Base-by-base conservation (phyloP, 179 eudicot species). In the Gypsophila paniculata region DNA sequence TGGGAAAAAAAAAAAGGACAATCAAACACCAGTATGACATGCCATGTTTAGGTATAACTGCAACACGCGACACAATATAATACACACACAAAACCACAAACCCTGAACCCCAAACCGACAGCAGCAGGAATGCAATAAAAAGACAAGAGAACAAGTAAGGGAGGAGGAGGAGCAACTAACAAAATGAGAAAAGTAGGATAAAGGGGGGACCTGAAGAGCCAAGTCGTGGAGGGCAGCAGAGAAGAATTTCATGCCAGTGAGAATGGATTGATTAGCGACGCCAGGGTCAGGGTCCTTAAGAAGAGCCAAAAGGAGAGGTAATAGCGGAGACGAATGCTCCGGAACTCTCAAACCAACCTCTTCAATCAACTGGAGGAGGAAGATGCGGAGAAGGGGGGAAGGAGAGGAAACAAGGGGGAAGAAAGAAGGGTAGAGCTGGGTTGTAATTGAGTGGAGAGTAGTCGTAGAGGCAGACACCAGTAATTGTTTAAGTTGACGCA, bases 281-380 rank as follows among this genome's bases (percentile, higher is more conserved):
- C 62, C 57, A 38, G 85, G 80, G 68, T 86, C 86, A 26, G 65
- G 70, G 69, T 94, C 99, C 72, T 83, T 88, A 44, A 84, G 19
- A 26, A 76, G 74, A 36, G 82, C 71, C 85, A 88, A 72, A 46
- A 88, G 64, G 54, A 80, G 86, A 52, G 90, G 91, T 81, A 86
- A 78, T 72, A 86, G 70, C 69, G 88, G 61, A 44, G 82, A 71
- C 18, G 86, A 84, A 76, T 83, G 87, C 51, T 85, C 97, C 87
- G 81, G 49, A 60, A 74, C 66, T 72, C 79, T 86, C 75, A 85
- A 76, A 12, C 88, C 93, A 61, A 83, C 80, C 76, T 86, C 98
- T 64, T 88, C 97, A 65, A 86, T 81, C 67, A 79, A 91, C 97
- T 88, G 85, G 57, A 91, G 62, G 23, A 91, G 91, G 73, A 82